Conservation (phyloP, 2,329 filamentous ascomycete species). For the Rhynchosporium secalis region DNA sequence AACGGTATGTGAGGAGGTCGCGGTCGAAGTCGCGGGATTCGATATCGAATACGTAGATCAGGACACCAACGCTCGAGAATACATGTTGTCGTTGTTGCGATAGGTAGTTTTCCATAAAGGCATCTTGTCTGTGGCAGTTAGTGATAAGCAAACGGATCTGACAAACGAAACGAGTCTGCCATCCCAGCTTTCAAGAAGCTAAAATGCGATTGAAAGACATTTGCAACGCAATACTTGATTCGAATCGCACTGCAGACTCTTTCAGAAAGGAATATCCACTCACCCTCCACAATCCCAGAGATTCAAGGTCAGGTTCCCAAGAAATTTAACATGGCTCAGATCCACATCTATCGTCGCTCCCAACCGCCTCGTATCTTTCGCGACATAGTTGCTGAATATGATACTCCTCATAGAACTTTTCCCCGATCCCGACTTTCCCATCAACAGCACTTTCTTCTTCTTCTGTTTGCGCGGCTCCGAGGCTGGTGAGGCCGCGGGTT, state of each 20-base stretch:
- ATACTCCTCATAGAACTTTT: conserved; percentile 99
- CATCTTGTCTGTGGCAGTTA: conserved; percentile 70
- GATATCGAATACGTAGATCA: conserved; percentile 99
- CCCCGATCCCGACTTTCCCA: conserved; percentile 96
- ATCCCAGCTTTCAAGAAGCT: background rate
- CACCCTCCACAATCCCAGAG: conserved; percentile 96
- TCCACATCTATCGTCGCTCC: conserved; percentile 98
- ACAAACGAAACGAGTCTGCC: background rate
- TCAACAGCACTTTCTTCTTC: conserved; percentile 84
- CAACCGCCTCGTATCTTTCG: conserved; percentile 87
- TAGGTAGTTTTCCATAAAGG: conserved; percentile 98
- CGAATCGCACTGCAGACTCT: background rate
- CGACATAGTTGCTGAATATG: conserved; percentile 98
- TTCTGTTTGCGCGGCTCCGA: conserved; percentile 56
- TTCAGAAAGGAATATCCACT: conserved; percentile 38
- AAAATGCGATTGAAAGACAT: background rate
- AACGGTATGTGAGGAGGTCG: conserved; percentile 88
- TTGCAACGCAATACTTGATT: background rate
- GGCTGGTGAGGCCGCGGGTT: conserved; percentile 28
- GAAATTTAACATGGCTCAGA: conserved; percentile 97
- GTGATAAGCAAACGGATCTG: conserved; percentile 9
- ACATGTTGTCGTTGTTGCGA: conserved; percentile 94
- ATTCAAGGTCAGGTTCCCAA: conserved; percentile 95
- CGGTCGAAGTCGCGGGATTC: conserved; percentile 92
- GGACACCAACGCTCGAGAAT: conserved; percentile 92